Conservation (phyloP, 2,329 filamentous ascomycete species). For the Paecilomyces sp. region DNA sequence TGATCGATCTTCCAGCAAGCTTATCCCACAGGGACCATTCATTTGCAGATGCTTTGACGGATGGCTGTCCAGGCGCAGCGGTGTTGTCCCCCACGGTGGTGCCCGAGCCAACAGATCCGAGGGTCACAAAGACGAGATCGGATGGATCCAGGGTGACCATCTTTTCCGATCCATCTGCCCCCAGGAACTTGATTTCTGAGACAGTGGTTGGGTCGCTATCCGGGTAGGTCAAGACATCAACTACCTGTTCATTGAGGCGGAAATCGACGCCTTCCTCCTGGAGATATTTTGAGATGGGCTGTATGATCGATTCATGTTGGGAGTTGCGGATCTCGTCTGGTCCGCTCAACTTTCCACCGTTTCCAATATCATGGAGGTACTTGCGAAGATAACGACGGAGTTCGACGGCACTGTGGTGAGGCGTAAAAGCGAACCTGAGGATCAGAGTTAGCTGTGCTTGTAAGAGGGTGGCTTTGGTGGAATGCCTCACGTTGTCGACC, state of each 20-base stretch:
- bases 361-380: conserved; percentile 15
- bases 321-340: conserved; percentile 17
- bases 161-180: conserved; percentile 11
- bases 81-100: conserved; percentile 25
- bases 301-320: conserved; percentile 18
- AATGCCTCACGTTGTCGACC: conserved; percentile 13
- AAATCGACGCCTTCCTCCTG: conserved; percentile 19
- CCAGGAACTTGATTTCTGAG: conserved; percentile 18
- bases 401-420: conserved; percentile 16
- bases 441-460: neutral
- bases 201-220: conserved; percentile 18
- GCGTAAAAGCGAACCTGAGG: conserved; percentile 12
- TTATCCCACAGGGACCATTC: conserved; percentile 33
- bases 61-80: conserved; percentile 3
- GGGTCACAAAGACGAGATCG: conserved; percentile 32
- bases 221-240: conserved; percentile 13
- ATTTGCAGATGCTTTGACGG: conserved; percentile 16
- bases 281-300: conserved; percentile 16
- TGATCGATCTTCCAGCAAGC: conserved; percentile 22
- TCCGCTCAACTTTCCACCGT: conserved; percentile 12
- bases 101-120: conserved; percentile 32
- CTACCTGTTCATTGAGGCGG: conserved; percentile 15
- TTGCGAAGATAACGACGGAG: conserved; percentile 15
- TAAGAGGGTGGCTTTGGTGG: neutral
- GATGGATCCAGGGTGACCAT: conserved; percentile 18